Conservation (phyloP, 2,329 filamentous ascomycete species). For the Elsinoe arachidis region DNA sequence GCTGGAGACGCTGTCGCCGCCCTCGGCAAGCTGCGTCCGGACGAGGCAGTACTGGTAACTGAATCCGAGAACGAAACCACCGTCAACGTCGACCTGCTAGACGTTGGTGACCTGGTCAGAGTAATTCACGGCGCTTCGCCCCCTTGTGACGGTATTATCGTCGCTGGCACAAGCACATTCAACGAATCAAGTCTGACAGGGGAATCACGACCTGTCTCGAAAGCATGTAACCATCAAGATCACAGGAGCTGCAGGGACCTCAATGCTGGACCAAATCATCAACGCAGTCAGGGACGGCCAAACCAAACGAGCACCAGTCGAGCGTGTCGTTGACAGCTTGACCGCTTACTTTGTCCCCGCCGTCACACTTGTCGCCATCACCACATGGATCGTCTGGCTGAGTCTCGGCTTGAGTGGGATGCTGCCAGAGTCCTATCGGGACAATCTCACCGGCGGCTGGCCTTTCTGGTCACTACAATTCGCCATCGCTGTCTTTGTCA, state of each 20-base stretch:
- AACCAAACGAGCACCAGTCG: constrained; percentile 64
- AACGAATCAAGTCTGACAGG: constrained; percentile 88
- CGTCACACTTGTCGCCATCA: constrained; percentile 58
- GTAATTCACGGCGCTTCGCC: constrained; percentile 75
- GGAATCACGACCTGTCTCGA: constrained; percentile 60
- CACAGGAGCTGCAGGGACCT: constrained; percentile 56
- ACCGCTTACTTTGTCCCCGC: constrained; percentile 71
- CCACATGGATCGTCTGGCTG: constrained; percentile 67
- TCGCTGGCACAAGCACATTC: constrained; percentile 54
- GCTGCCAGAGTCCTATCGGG: constrained; percentile 50
- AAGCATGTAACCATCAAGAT: constrained; percentile 53
- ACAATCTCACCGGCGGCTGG: constrained; percentile 52
- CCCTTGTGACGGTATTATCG: constrained; percentile 66
- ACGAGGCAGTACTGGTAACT: constrained; percentile 60
- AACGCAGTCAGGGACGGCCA: constrained; percentile 69
- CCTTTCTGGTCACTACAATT: constrained; percentile 69
- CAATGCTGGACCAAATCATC: constrained; percentile 74
- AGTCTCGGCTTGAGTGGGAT: constrained; percentile 50
- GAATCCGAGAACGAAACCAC: constrained; percentile 36
- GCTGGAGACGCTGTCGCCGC: constrained; percentile 79
- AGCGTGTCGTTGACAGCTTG: constrained; percentile 62
- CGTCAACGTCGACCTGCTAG: constrained; percentile 57
- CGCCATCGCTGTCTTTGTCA: constrained; percentile 78
- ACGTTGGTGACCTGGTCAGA: constrained; percentile 49
- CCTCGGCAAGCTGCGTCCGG: constrained; percentile 67